Evolutionary conservation across 495 filamentous ascomycete genomes (phyloP), one percentile per base, ranked within the genome.

Genomic region (Penicillium coprophilum): DNA sequence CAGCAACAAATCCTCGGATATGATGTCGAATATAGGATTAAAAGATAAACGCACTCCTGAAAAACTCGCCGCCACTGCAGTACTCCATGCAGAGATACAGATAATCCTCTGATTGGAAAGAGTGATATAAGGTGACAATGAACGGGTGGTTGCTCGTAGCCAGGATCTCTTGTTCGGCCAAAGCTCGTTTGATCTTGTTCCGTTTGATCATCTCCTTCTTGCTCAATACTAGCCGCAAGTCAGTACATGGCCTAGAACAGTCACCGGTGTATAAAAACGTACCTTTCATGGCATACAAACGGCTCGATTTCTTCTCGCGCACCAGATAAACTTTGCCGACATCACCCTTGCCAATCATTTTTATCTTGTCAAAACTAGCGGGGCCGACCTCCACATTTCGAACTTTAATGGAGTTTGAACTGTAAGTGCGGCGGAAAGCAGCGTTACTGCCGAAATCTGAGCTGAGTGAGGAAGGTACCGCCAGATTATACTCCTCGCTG

Each of bases 151-250:
- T 98, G 77, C 93, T 97, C 6, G 94, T 98, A 19, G 94, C 94
- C 43, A 98, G 75, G 65, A 98, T 98, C 68, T 98, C 94, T 72
- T 98, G 94, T 72, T 98, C 94, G 24, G 94, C 94, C 68, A 98
- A 77, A 45, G 94, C 94, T 61, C 94, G 86, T 80, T 98, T 98
- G 80, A 98, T 98, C 82, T 98, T 98, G 75, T 98, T 98, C 31
- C 94, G 87, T 79, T 98, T 98, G 77, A 98, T 98, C 94, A 98
- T 98, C 77, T 98, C 94, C 80, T 97, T 96, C 76, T 98, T 98
- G 81, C 92, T 97, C 75, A 98, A 64, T 10, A 98, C 94, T 98
- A 68, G 21, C 10, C 6, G 20, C 12, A 31, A 27, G 51, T 69
- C n/a, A 67, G 56, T 31, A 55, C 43, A n/a, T 31, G 31, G 8